phyloP scores from a whole-genome alignment of 1,284 basidiomycete species.

The Microbotryum saponariae region DNA sequence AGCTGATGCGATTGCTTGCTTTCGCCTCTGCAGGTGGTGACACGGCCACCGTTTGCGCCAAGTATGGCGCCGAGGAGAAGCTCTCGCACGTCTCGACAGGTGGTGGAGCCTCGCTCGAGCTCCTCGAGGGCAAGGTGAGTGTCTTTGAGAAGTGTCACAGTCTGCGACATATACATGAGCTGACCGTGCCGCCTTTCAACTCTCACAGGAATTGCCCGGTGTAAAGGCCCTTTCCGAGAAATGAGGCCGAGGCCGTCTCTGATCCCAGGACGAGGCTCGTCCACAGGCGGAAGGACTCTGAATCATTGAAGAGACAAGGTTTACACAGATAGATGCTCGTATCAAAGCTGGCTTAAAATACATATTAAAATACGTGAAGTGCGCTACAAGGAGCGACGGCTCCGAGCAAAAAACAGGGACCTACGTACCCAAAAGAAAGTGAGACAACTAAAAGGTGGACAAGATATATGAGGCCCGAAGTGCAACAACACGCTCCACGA shows the following conservation, averaged over 20 bases:
- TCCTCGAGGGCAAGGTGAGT: slow-evolving; percentile 88
- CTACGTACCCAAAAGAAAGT: too few relatives aligned
- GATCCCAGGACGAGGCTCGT: neutral
- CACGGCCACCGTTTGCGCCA: slow-evolving; percentile 80
- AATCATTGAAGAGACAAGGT: too few relatives aligned
- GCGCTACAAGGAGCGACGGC: too few relatives aligned
- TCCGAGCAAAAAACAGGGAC: too few relatives aligned
- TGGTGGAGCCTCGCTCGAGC: slow-evolving; percentile 89
- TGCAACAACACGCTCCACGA: too few relatives aligned
- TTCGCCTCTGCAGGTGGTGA: slow-evolving; percentile 58
- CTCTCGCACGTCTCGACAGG: slow-evolving; percentile 95
- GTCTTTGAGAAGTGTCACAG: neutral
- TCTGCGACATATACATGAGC: neutral
- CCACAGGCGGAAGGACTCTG: too few relatives aligned
- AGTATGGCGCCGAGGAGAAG: slow-evolving; percentile 70
- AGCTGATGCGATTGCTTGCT: neutral
- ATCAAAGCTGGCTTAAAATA: too few relatives aligned
- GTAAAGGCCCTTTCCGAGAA: slow-evolving; percentile 72
- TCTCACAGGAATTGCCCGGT: slow-evolving; percentile 62
- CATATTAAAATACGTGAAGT: too few relatives aligned
- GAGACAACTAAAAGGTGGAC: too few relatives aligned
- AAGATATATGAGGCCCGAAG: too few relatives aligned
- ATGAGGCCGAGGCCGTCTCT: slow-evolving; percentile 33
- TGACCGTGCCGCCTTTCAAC: neutral
- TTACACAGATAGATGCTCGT: too few relatives aligned